phyloP scores from a whole-genome alignment of 345 rosid species.

The Noccaea caerulescens region DNA sequence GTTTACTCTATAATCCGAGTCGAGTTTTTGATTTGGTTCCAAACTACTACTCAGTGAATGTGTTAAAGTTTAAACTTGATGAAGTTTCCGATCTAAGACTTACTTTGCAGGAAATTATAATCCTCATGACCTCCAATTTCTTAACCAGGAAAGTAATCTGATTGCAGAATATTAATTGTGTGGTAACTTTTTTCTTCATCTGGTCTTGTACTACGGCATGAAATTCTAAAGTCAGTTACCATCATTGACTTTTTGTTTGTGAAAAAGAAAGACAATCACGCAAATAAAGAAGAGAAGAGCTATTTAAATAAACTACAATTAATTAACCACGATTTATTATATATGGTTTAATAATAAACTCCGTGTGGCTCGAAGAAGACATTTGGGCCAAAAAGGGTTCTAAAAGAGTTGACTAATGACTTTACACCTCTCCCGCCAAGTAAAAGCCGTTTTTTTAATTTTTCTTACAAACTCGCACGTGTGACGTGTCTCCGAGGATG shows the following conservation, averaged over 20 bases:
- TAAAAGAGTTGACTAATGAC: slow-evolving; percentile 28
- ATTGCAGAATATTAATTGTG: no score
- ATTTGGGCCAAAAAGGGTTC: slow-evolving; percentile 12
- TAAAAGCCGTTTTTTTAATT: slow-evolving; percentile 19
- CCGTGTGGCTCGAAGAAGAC: not conserved
- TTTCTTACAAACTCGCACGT: slow-evolving; percentile 9
- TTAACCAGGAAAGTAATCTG: not conserved
- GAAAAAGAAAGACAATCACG: not conserved
- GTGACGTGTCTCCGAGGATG: slow-evolving; percentile 32
- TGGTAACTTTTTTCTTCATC: not conserved
- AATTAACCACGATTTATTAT: not conserved
- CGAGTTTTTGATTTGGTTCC: no score
- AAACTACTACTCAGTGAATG: no score
- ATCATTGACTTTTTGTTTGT: slow-evolving; percentile 1
- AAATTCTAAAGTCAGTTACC: not conserved
- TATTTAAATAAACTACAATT: not conserved
- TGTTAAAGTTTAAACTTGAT: no score
- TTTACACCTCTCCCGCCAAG: slow-evolving; percentile 30
- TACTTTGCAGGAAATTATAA: no score
- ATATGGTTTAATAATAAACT: not conserved
- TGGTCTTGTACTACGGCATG: not conserved
- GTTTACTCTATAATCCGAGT: no score
- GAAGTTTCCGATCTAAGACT: no score
- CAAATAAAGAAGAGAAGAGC: not conserved
- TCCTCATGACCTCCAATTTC: no score